Evolutionary conservation across 345 rosid species (phyloP), one percentile per base, ranked within the genome.

Genomic region (Brassica incana): DNA sequence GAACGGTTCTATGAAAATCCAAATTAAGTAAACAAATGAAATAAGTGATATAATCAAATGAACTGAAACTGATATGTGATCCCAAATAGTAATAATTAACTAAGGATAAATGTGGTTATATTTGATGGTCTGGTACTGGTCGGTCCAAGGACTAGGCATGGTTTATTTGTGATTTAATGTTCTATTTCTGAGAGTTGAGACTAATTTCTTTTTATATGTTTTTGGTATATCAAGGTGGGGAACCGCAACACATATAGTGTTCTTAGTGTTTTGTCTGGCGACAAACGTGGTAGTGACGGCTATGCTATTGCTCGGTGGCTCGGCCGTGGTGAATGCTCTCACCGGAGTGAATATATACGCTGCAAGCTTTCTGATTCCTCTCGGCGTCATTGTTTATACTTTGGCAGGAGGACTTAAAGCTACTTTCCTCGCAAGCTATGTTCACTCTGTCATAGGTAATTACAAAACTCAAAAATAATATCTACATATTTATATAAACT

Each of bases 381-480:
- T 94, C 5, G 98, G 98, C 6, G 97, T 92, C 5, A 81, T 91
- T 58, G 87, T 88, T n/a, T 92, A 94, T 78, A 91, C 98, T 12
- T 86, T 92, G n/a, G 97, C 98, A 5, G 97, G 98, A 61, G 98
- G 98, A 38, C 90, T 92, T 15, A 90, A 92, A 83, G 98, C 98
- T 63, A 94, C 98, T 30, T 94, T 94, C 80, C 86, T 94, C 65
- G 98, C 98, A 0, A 94, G 98, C 85, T 94, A 92, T 71, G 91
- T 92, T 61, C 98, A 94, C 75, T 94, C 98, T 29, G 97, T 88
- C 63, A 82, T 91, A 33, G 98, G 98, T 92, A 20, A 52, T 52
- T 52, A 52, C 58, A 52, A 52, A 48, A 48, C 15, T 48, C 56
- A 48, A 48, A 43, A 48, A 14, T 45, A 45, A 48, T 48, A 14